A percentile compares a stretch with the other conserved stretches of the same genome.
Conservation (phyloP, 23 red algal genomes). For the Gracilaria gracilis region DNA sequence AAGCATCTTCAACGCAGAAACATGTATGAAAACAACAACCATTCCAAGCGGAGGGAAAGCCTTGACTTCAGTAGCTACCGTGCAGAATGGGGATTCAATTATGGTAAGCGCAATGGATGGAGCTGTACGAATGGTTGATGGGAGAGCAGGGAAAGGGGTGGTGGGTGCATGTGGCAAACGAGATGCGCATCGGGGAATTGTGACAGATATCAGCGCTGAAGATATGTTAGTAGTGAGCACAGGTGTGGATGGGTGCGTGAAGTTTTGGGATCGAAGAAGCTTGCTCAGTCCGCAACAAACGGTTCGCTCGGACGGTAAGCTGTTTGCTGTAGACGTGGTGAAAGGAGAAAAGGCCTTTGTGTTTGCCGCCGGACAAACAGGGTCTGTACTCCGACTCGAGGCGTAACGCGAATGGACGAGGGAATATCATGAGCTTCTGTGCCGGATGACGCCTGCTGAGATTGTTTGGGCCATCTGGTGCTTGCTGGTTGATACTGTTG, state of each 20-base stretch:
- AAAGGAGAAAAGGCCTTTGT: neutral
- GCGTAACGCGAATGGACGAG: neutral
- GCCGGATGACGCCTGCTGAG: neutral
- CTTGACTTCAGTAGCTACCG: conserved; percentile 41
- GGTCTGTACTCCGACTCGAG: neutral
- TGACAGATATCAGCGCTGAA: conserved; percentile 22
- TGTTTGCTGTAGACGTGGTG: conserved; percentile 23
- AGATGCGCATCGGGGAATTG: conserved; percentile 63
- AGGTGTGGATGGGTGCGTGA: conserved; percentile 67
- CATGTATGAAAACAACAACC: conserved; percentile 40
- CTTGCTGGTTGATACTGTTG: too few relatives aligned
- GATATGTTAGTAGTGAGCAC: conserved; percentile 37
- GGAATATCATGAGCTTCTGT: neutral
- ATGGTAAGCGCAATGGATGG: conserved; percentile 69
- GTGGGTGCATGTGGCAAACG: conserved; percentile 54
- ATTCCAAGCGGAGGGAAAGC: conserved; percentile 76
- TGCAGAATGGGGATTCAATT: conserved; percentile 1
- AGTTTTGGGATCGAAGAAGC: conserved; percentile 67
- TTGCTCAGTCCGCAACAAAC: conserved; percentile 46
- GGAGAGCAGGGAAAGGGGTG: conserved; percentile 57
- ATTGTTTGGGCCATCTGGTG: too few relatives aligned
- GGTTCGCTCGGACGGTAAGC: conserved; percentile 28
- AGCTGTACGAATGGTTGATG: conserved; percentile 61
- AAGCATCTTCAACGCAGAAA: conserved; percentile 50
- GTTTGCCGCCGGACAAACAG: conserved; percentile 17